phyloP scores from a whole-genome alignment of 768 basidiomycete species.

The Inosperma sp. region DNA sequence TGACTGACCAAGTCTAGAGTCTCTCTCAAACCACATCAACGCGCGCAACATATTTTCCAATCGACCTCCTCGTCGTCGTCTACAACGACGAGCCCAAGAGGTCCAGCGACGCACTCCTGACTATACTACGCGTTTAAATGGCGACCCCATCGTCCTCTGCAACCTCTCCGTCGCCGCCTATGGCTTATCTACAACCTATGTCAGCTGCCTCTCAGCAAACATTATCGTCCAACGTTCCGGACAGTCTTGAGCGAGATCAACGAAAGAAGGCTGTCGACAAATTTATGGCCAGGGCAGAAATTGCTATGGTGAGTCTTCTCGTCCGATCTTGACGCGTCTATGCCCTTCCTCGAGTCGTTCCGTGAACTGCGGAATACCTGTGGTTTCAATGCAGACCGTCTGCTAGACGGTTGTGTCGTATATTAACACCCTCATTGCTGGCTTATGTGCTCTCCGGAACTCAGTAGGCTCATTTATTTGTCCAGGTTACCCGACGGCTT shows the following conservation, averaged over 20 bases:
- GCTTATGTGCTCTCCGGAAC: slow-evolving; percentile 26
- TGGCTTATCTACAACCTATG: slow-evolving; percentile 52
- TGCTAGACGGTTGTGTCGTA: slow-evolving; percentile 8
- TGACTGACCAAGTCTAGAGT: slow-evolving; percentile 28
- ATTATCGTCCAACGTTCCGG: slow-evolving; percentile 30
- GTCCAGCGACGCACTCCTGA: slow-evolving; percentile 31
- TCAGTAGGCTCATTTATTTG: slow-evolving; percentile 35
- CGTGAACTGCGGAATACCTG: slow-evolving; percentile 15
- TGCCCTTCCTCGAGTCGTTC: slow-evolving; percentile 12
- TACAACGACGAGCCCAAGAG: slow-evolving; percentile 36
- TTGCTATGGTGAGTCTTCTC: slow-evolving; percentile 66
- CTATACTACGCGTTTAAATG: slow-evolving; percentile 48
- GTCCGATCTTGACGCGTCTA: slow-evolving; percentile 48
- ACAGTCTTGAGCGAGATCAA: slow-evolving; percentile 51
- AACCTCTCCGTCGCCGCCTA: slow-evolving; percentile 77
- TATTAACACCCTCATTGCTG: slow-evolving; percentile 11
- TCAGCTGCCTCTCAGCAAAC: slow-evolving; percentile 38
- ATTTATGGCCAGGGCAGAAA: slow-evolving; percentile 72
- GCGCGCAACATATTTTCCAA: slow-evolving; percentile 22
- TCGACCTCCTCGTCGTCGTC: slow-evolving; percentile 27
- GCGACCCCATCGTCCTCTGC: slow-evolving; percentile 77
- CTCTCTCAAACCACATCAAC: slow-evolving; percentile 32
- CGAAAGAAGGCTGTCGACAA: slow-evolving; percentile 67
- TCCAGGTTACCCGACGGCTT: slow-evolving; percentile 73
- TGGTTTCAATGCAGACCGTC: slow-evolving; percentile 11